phyloP scores from a whole-genome alignment of 306 rosid genomes.

The Trifolium subterraneum region DNA sequence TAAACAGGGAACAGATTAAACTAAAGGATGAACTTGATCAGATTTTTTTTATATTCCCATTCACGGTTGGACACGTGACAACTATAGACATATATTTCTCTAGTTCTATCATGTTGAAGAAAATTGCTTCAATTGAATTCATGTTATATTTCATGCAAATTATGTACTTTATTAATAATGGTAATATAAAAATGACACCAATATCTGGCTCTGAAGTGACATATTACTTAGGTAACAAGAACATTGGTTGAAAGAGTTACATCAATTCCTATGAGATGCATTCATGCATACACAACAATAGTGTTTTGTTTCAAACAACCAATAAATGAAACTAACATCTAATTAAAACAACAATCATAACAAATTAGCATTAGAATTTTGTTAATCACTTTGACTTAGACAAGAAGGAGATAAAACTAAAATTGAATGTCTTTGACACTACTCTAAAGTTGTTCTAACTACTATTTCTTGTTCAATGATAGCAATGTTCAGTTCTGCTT shows the following conservation, averaged over 20 bases:
- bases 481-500: conserved; percentile 34
- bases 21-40: no score
- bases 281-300: conserved; percentile 29
- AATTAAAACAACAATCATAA: neutral
- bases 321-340: neutral
- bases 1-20: no score
- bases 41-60: neutral
- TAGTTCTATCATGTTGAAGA: neutral
- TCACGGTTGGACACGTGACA: conserved; percentile 14
- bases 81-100: neutral
- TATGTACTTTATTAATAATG: neutral
- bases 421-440: conserved; percentile 67
- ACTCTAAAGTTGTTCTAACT: conserved; percentile 72
- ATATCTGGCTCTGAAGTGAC: conserved; percentile 25
- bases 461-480: conserved; percentile 39
- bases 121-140: conserved; percentile 21
- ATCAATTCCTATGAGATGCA: conserved; percentile 41
- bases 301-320: conserved; percentile 30
- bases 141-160: neutral
- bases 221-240: conserved; percentile 50
- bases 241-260: conserved; percentile 52
- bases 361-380: neutral
- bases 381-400: conserved; percentile 50
- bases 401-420: conserved; percentile 52
- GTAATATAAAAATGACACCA: conserved; percentile 7